Conservation (phyloP, 768 basidiomycete species). For the Termitomyces titanicus region DNA sequence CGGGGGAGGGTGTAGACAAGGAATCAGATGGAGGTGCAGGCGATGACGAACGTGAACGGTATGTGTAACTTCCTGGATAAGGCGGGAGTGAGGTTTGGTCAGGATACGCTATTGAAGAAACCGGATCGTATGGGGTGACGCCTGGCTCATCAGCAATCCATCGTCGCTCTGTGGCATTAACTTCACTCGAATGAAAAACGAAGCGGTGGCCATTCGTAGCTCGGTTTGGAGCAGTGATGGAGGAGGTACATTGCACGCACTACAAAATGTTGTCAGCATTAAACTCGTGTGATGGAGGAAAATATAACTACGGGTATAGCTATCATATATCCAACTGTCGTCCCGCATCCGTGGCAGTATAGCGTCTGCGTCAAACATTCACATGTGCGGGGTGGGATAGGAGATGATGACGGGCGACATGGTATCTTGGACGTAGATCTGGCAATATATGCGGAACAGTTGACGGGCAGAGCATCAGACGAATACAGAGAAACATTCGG, state of each 20-base stretch:
- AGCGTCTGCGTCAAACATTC: constrained; percentile 83
- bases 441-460: constrained; percentile 66
- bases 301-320: constrained; percentile 50
- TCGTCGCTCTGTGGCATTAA: constrained; percentile 57
- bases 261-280: constrained; percentile 16
- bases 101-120: constrained; percentile 13
- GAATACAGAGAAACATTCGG: constrained; percentile 82
- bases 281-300: background rate
- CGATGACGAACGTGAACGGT: constrained; percentile 23
- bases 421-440: constrained; percentile 35
- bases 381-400: constrained; percentile 54
- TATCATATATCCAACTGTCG: constrained; percentile 75
- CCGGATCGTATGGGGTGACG: constrained; percentile 42
- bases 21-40: constrained; percentile 27
- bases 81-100: constrained; percentile 11
- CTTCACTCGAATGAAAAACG: constrained; percentile 78
- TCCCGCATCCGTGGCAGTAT: constrained; percentile 77
- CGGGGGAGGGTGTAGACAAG: constrained; percentile 36
- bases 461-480: constrained; percentile 74
- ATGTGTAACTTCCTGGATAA: constrained; percentile 2
- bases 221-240: constrained; percentile 61
- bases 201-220: constrained; percentile 83
- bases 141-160: constrained; percentile 64
- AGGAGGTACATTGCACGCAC: constrained; percentile 73
- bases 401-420: constrained; percentile 30